Conservation (phyloP, 805 yeast genomes). For the Millerozyma miso region DNA sequence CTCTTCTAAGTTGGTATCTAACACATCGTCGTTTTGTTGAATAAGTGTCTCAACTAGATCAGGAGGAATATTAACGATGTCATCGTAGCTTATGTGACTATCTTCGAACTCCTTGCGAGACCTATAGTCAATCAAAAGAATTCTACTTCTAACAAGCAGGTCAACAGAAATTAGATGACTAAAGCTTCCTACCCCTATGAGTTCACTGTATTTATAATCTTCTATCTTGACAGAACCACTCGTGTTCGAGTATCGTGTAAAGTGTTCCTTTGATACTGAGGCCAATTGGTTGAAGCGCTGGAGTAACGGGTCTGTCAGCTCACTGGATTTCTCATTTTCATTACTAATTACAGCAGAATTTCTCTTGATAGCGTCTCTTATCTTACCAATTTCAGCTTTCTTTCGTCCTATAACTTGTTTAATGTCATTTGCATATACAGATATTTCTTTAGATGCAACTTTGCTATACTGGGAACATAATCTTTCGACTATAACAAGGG, state of each 20-base stretch:
- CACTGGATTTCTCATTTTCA: not conserved
- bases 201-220: slow-evolving; percentile 12
- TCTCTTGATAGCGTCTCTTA: slow-evolving; percentile 2
- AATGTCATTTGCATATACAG: slow-evolving; percentile 15
- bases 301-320: slow-evolving; percentile 20
- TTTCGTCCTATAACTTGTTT: slow-evolving; percentile 15
- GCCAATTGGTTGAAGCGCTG: slow-evolving; percentile 22
- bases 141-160: not conserved
- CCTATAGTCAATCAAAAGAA: slow-evolving; percentile 73
- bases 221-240: not conserved
- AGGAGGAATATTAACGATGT: slow-evolving; percentile 77
- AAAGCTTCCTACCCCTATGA: slow-evolving; percentile 18
- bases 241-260: not conserved
- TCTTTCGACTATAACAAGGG: slow-evolving; percentile 14
- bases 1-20: slow-evolving; percentile 65
- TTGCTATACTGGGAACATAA: slow-evolving; percentile 8
- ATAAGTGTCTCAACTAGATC: slow-evolving; percentile 13
- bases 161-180: slow-evolving; percentile 6
- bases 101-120: slow-evolving; percentile 53
- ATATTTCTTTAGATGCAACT: slow-evolving; percentile 8
- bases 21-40: slow-evolving; percentile 28
- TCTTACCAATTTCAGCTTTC: slow-evolving; percentile 5
- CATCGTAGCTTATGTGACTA: slow-evolving; percentile 57
- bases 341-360: not conserved
- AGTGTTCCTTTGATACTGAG: not conserved